Percentiles rank a stretch among this genome's conserved stretches.
phyloP scores from a whole-genome alignment of 148 eudicot species.

The Camellia lanceoleosa region DNA sequence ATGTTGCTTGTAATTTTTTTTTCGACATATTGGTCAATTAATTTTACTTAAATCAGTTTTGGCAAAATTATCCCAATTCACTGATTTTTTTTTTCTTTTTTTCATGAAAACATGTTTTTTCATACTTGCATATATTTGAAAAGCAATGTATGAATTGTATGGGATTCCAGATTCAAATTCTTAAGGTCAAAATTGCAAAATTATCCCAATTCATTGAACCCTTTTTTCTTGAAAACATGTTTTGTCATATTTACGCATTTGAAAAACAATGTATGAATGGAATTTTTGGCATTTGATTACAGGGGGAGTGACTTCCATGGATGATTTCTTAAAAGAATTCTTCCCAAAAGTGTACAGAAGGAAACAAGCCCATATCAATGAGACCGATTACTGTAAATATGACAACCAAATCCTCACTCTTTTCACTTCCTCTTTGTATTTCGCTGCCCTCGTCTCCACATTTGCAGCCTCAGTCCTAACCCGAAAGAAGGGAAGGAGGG shows the following conservation, averaged over 20 bases:
- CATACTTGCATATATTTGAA: background rate
- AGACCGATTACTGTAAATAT: slow-evolving; percentile 93
- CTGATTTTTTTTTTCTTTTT: background rate
- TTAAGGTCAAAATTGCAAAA: too few species aligned
- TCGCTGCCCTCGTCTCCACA: slow-evolving; percentile 78
- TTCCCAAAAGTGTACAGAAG: slow-evolving; percentile 66
- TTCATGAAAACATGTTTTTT: background rate
- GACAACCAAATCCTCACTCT: slow-evolving; percentile 79
- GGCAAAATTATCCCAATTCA: background rate
- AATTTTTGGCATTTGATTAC: background rate
- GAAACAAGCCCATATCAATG: slow-evolving; percentile 55
- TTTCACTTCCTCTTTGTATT: slow-evolving; percentile 89
- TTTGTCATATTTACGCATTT: background rate
- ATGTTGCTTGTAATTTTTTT: background rate
- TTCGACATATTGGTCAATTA: background rate
- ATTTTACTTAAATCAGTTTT: too few species aligned
- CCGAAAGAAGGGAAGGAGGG: slow-evolving; percentile 65
- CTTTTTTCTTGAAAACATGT: background rate
- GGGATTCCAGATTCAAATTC: too few species aligned
- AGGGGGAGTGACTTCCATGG: slow-evolving; percentile 99
- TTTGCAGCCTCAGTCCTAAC: slow-evolving; percentile 73
- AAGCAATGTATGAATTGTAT: background rate
- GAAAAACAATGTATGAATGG: background rate
- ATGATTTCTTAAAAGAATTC: slow-evolving; percentile 75
- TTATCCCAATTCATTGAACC: background rate